phyloP scores from a whole-genome alignment of 106 monocot species.

The Hemerocallis citrina region DNA sequence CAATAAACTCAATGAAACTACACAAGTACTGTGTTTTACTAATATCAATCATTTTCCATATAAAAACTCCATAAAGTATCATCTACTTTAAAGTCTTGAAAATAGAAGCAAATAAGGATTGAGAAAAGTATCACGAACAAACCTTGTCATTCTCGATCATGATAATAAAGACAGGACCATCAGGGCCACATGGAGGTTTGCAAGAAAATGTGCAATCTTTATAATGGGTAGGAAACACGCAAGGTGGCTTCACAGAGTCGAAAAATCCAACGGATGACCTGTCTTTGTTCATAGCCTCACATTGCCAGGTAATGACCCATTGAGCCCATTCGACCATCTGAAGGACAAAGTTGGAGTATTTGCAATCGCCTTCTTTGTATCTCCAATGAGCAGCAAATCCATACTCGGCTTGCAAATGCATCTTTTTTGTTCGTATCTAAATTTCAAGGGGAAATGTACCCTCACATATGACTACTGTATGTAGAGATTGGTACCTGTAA shows the following conservation, averaged over 20 bases:
- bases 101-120: too few relatives aligned
- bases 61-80: too few relatives aligned
- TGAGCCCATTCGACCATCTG: constrained; percentile 61
- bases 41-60: too few relatives aligned
- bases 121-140: not conserved
- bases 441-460: too few relatives aligned
- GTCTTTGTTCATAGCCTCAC: constrained; percentile 30
- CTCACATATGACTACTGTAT: too few relatives aligned
- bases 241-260: constrained; percentile 23
- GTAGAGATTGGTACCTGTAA: too few relatives aligned
- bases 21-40: too few relatives aligned
- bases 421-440: too few relatives aligned
- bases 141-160: constrained; percentile 51
- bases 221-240: constrained; percentile 32
- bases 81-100: too few relatives aligned
- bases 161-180: constrained; percentile 40
- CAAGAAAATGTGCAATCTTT: constrained; percentile 31
- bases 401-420: constrained; percentile 48
- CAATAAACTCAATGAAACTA: too few relatives aligned
- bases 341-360: constrained; percentile 28
- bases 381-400: constrained; percentile 59
- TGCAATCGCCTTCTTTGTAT: constrained; percentile 26
- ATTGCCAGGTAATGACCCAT: constrained; percentile 51
- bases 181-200: constrained; percentile 8
- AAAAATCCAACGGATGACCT: not conserved